Base-by-base conservation (phyloP, 2,329 filamentous ascomycete genomes). In the Diaporthe ilicicola region DNA sequence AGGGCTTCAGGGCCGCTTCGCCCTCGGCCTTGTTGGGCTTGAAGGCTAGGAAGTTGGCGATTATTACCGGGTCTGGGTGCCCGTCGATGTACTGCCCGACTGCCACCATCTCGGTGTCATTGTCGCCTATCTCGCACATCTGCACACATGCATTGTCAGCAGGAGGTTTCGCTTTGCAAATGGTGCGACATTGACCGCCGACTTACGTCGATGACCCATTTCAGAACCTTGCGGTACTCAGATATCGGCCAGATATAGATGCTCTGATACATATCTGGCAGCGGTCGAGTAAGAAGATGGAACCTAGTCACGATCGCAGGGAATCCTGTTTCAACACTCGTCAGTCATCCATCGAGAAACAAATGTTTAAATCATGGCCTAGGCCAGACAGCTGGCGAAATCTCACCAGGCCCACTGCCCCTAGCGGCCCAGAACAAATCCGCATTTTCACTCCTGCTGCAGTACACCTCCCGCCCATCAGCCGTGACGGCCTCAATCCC, bases 221-320 rank as follows among this genome's bases (percentile, higher is more conserved):
- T 77, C 69, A 88, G 80, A 0, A 84, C 85, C 24, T 78, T 79
- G 17, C 78, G 78, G 73, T 85, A 88, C 46, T 83, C 76, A 3
- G 80, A 78, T n/a, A 82, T 79, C 0, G 84, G 82, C 70, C 84
- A 88, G 32, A 86, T 76, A 74, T 87, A 89, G 2, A 80, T 75
- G 12, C 76, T 80, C 55, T 81, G 79, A 55, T 76, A 80, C 76
- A 82, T 77, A 55, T 77, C 72, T 13, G 75, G 73, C 22, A 76
- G 67, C 3, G 81, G 79, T 4, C 79, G 71, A 6, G 84, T 82
- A 24, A 79, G 76, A 4, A 89, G 80, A 73, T 89, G 80, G 73
- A 87, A 89, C 17, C 80, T 79, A 1, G 85, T 87, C 3, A 88
- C 82, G 8, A 89, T 78, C 1, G 82, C 87, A 1, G 87, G 87